Evolutionary conservation across 208 protist genomes (phyloP), one percentile per base, ranked within the genome.

Genomic region (Leishmania mexicana): DNA sequence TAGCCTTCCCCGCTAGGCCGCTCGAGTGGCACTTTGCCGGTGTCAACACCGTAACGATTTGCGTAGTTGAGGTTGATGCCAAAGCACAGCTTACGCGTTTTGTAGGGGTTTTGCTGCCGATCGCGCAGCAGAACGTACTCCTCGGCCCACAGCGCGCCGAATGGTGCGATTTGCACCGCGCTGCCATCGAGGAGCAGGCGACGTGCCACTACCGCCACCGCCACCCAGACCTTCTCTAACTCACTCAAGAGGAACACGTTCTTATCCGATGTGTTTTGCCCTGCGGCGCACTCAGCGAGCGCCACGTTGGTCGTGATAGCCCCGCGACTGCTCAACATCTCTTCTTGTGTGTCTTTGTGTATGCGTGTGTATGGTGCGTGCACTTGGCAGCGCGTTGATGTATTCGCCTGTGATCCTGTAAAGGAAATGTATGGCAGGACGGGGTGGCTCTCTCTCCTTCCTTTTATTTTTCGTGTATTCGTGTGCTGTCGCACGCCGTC

Each of bases 181-280:
- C 78, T 84, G 75, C 86, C 87, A 53, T 94, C 87, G 62, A 96
- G 75, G 24, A 97, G 87, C 13, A 91, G 85, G 31, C 86, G 83
- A 3, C 93, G 90, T n/a, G 87, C 73, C 6, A 96, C 77, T 42
- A 90, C 80, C 64, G 89, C 85, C 45, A 96, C 81, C 38, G 95
- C 84, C 45, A 91, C 91, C 93, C 95, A 97, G 10, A 92, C 90
- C 49, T 94, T 92, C 75, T 97, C 92, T 54, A 96, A 80, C 76
- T 97, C 94, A 67, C 88, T 95, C 74, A 97, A 75, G 42, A 97
- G 85, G 70, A 97, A 97, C 57, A 97, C 87, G 38, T 88, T 89
- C 40, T 77, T 87, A 76, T 82, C 85, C 62, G 83, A 49, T n/a
- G 57, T 78, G 42, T 91, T 90, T 75, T 96, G 95, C 19, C 89